phyloP scores from a whole-genome alignment of 179 eudicot genomes.

The Beta lomatogona region DNA sequence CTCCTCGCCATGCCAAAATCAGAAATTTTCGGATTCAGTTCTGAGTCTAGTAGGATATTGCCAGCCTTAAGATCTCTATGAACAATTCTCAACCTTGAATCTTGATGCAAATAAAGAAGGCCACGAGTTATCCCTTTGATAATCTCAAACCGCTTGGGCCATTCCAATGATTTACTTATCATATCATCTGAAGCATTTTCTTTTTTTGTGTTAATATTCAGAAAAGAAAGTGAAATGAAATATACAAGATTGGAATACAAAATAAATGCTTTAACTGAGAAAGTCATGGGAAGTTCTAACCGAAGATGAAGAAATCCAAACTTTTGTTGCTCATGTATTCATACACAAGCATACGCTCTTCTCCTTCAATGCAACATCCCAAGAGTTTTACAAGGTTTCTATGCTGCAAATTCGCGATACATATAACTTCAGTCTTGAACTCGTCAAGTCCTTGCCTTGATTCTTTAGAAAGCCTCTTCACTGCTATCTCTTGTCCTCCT shows the following conservation, averaged over 20 bases:
- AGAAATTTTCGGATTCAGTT: slow-evolving; percentile 27
- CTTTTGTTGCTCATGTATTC: slow-evolving; percentile 29
- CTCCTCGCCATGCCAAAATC: slow-evolving; percentile 29
- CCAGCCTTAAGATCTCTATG: slow-evolving; percentile 32
- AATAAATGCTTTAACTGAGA: background rate
- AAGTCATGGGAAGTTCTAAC: background rate
- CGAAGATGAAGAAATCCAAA: slow-evolving; percentile 25
- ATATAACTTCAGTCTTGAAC: slow-evolving; percentile 27
- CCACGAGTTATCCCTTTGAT: slow-evolving; percentile 27
- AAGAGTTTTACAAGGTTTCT: slow-evolving; percentile 28
- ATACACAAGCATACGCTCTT: slow-evolving; percentile 21
- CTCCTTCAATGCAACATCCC: slow-evolving; percentile 28
- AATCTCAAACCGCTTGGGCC: slow-evolving; percentile 17
- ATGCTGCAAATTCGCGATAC: slow-evolving; percentile 25
- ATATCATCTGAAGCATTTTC: slow-evolving; percentile 11
- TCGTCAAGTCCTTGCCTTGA: slow-evolving; percentile 34
- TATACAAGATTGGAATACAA: background rate
- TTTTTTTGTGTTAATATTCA: background rate
- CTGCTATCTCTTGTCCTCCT: slow-evolving; percentile 35
- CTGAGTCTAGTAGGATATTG: slow-evolving; percentile 20
- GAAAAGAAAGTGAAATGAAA: background rate
- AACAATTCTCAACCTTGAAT: slow-evolving; percentile 27
- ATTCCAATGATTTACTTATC: slow-evolving; percentile 14
- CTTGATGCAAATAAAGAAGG: slow-evolving; percentile 27
- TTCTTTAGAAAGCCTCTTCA: slow-evolving; percentile 33